A percentile compares a stretch with the other conserved stretches of the same genome.
Conservation (phyloP, 768 basidiomycete species). For the Coprinopsis cinerea region DNA sequence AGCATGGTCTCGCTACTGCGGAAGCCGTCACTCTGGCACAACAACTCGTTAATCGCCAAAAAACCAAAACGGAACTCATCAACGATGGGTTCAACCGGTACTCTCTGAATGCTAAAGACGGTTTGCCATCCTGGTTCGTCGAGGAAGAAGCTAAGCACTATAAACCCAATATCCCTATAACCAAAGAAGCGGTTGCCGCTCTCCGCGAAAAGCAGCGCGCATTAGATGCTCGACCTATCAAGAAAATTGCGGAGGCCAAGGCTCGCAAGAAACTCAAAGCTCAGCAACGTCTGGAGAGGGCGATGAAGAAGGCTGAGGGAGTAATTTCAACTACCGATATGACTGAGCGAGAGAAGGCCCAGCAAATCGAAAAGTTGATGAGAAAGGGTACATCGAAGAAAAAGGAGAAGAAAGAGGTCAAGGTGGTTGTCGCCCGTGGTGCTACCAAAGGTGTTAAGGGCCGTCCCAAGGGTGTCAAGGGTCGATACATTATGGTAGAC, state of each 20-base stretch:
- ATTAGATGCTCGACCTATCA: conserved; percentile 94
- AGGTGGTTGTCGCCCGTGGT: conserved; percentile 90
- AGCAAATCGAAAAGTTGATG: conserved; percentile 90
- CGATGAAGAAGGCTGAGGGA: conserved; percentile 94
- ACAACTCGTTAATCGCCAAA: conserved; percentile 84
- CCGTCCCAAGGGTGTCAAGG: conserved; percentile 93
- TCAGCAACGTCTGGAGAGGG: conserved; percentile 78
- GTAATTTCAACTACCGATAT: conserved; percentile 84
- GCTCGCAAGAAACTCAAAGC: conserved; percentile 94
- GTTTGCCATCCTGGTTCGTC: conserved; percentile 91
- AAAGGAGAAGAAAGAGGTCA: conserved; percentile 68
- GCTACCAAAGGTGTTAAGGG: conserved; percentile 86
- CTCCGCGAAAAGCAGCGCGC: conserved; percentile 88
- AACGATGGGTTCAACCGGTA: conserved; percentile 96
- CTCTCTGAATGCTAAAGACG: conserved; percentile 88
- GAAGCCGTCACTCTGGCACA: conserved; percentile 92
- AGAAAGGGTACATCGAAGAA: conserved; percentile 66
- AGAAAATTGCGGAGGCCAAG: conserved; percentile 98
- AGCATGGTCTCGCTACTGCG: conserved; percentile 74
- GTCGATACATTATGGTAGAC: conserved; percentile 92
- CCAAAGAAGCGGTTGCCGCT: conserved; percentile 86
- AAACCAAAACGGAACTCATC: conserved; percentile 80
- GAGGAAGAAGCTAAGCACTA: conserved; percentile 94
- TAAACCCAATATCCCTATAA: conserved; percentile 93
- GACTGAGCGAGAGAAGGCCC: conserved; percentile 92